Conservation (phyloP, 192 early-diverging fungal species). For the Backusella australiensis region DNA sequence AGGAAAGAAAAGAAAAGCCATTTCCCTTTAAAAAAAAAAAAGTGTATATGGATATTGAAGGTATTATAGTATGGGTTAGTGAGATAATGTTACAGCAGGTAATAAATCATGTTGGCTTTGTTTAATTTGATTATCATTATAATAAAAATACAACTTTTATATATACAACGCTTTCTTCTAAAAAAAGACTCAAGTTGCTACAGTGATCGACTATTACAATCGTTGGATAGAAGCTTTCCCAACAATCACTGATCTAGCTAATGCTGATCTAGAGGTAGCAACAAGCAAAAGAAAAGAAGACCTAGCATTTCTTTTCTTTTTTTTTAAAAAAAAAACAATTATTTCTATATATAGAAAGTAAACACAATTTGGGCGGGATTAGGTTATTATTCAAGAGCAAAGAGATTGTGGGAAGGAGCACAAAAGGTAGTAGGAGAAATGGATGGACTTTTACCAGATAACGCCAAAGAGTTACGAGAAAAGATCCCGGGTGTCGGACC, state of each 20-base stretch:
- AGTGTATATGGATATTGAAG: background rate
- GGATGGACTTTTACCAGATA: conserved; percentile 56
- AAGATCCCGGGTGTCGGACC: conserved; percentile 65
- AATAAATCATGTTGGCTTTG: background rate
- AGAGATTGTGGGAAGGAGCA: conserved; percentile 65
- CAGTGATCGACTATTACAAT: conserved; percentile 66
- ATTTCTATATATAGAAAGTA: conserved; percentile 30
- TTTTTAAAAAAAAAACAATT: no score
- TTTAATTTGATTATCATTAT: background rate
- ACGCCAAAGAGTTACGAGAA: conserved; percentile 51
- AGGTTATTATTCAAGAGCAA: conserved; percentile 76
- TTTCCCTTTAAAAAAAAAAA: background rate
- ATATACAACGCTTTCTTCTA: background rate
- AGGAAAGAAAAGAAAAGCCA: background rate
- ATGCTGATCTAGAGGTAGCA: conserved; percentile 53
- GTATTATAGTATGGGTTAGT: conserved; percentile 63
- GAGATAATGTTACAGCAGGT: conserved; percentile 83
- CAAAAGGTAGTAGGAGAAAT: conserved; percentile 51
- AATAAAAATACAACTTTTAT: background rate
- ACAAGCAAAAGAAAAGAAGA: no score
- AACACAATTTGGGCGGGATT: conserved; percentile 72
- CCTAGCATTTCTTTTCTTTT: no score
- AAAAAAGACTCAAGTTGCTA: conserved; percentile 65
- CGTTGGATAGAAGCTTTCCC: conserved; percentile 73
- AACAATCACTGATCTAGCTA: conserved; percentile 64